Base-by-base conservation (phyloP, 306 rosid species). In the Lotus japonicus region DNA sequence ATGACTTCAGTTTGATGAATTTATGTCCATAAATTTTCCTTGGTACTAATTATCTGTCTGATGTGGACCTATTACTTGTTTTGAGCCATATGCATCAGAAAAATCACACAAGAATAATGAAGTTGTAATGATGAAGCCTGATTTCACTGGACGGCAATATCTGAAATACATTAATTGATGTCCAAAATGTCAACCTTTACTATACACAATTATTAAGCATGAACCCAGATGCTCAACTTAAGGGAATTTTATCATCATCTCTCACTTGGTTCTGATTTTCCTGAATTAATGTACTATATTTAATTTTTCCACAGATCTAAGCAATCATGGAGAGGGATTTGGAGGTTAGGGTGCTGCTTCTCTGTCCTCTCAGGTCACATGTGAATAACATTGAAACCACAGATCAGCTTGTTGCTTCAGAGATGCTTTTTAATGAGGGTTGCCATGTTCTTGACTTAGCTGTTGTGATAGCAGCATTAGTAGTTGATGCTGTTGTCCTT, bases 391-490 rank as follows among this genome's bases (percentile, higher is more conserved):
- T 59, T 39, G 66, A 73, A 77, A 66, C 69, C 55, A 60, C 70
- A 66, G 60, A 73, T 83, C 84, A 87, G 81, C 85, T 85, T 1
- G 80, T 35, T 69, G 91, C 73, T 72, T 90, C 96, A 51, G 95
- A 85, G 82, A 90, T 90, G 70, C 96, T 90, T 46, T 82, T 80
- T 65, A 90, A 75, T 41, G 95, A 84, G 21, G 96, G 96, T 70
- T 90, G 96, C 96, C 96, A 87, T 75, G 86, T 82, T 85, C 85
- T 87, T 85, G 83, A 71, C 84, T 82, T 86, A 46, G 88, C 81
- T 69, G 83, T 76, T 50, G 73, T 71, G 66, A 79, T 68, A 51
- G 39, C 64, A 62, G 8, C 70, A 77, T 72, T 83, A 53, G 53
- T 82, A 52, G 53, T 65, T 62, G 85, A 41, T 60, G 78, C 46